Percentiles rank a stretch among this genome's conserved stretches.
phyloP scores from a whole-genome alignment of 2,329 filamentous ascomycete species.

The Arthrobotrys iridis region DNA sequence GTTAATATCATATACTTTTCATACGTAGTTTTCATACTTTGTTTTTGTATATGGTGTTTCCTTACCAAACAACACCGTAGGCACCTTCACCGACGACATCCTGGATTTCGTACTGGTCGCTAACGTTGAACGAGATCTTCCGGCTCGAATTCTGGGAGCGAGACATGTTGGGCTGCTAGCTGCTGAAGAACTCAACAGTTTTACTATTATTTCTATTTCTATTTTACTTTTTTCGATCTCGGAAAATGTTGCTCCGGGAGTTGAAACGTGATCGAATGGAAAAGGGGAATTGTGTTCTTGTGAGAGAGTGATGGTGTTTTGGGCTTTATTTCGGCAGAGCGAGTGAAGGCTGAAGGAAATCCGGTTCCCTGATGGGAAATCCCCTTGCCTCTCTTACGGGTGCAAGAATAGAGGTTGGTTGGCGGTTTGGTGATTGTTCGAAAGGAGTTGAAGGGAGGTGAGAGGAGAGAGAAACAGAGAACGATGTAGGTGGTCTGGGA shows the following conservation, averaged over 20 bases:
- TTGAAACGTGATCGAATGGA: neutral
- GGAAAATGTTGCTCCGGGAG: slow-evolving; percentile 29
- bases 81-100: slow-evolving; percentile 99
- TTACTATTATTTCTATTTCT: too few relatives aligned
- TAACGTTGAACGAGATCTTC: slow-evolving; percentile 99
- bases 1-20: neutral
- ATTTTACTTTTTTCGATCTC: neutral
- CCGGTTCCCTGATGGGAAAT: slow-evolving; percentile 42
- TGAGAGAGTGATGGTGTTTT: neutral
- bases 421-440: slow-evolving; percentile 6
- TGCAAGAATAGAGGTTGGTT: too few relatives aligned
- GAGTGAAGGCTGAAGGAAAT: slow-evolving; percentile 29
- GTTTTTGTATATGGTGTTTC: neutral
- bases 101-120: slow-evolving; percentile 99
- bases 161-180: slow-evolving; percentile 52
- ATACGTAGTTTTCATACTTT: too few relatives aligned
- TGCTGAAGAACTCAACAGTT: neutral
- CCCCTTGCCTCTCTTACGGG: too few relatives aligned
- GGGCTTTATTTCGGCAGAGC: neutral
- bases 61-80: slow-evolving; percentile 96
- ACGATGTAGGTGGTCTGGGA: slow-evolving; percentile 15
- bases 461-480: too few relatives aligned
- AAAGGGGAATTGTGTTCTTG: neutral
- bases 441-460: slow-evolving; percentile 19
- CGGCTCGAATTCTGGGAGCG: slow-evolving; percentile 68